Conservation (phyloP, 805 yeast species). For the Cyberlindnera lachancei region DNA sequence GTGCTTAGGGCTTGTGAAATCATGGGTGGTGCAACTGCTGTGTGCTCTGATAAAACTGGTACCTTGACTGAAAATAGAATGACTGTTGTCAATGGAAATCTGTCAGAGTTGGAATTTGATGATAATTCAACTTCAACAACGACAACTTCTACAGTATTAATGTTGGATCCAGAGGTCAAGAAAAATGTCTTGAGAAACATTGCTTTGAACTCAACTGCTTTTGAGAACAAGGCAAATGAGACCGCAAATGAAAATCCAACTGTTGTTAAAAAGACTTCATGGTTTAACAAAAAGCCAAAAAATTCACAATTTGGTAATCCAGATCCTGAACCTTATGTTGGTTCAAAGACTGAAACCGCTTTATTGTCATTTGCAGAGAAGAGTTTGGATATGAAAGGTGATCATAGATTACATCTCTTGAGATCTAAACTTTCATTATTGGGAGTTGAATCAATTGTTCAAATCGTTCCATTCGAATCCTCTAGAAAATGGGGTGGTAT, state of each 20-base stretch:
- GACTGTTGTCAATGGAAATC: slow-evolving; percentile 76
- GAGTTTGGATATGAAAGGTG: slow-evolving; percentile 35
- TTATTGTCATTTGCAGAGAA: slow-evolving; percentile 60
- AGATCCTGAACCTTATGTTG: slow-evolving; percentile 57
- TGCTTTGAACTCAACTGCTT: slow-evolving; percentile 80
- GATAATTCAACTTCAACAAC: slow-evolving; percentile 27
- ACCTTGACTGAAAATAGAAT: slow-evolving; percentile 90
- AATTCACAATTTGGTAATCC: slow-evolving; percentile 3
- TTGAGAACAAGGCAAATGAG: slow-evolving; percentile 47
- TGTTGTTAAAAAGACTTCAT: slow-evolving; percentile 16
- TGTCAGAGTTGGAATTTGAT: slow-evolving; percentile 55
- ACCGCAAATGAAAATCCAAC: slow-evolving; percentile 24
- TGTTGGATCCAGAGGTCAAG: slow-evolving; percentile 6
- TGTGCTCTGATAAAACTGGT: slow-evolving; percentile 97
- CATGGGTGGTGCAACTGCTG: slow-evolving; percentile 97
- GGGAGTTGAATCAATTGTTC: slow-evolving; percentile 41
- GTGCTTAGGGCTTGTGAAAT: slow-evolving; percentile 92
- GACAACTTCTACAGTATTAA: slow-evolving; percentile 12
- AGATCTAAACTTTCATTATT: slow-evolving; percentile 28
- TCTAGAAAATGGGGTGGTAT: slow-evolving; percentile 89
- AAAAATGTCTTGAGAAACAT: slow-evolving; percentile 46
- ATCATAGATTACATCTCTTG: slow-evolving; percentile 36
- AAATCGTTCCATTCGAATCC: slow-evolving; percentile 86
- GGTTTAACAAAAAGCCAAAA: slow-evolving; percentile 10
- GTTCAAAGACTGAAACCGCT: slow-evolving; percentile 94